Base-by-base conservation (phyloP, 1,139 yeast species). In the Saccharomyces hybrid region DNA sequence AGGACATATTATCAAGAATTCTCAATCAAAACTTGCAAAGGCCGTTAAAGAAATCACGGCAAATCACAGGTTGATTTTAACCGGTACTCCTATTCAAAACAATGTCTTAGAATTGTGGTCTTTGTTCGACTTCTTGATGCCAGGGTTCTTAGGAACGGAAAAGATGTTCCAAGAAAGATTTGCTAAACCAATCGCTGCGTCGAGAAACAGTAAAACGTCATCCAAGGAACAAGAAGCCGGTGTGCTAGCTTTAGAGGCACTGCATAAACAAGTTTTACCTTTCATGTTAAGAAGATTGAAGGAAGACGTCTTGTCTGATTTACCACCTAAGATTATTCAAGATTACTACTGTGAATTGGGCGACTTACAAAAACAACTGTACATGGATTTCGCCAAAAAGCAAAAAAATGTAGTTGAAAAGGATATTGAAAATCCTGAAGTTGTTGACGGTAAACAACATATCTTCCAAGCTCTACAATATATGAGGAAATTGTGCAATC, bases 81-180 rank as follows among this genome's bases (percentile, higher is more conserved):
- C 98, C 0, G 99, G 99, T 64, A 95, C 99, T 0, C 99, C 99
- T 27, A 93, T 95, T 64, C 99, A 95, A 71, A 95, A 95, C 67
- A 93, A 95, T 67, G 99, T 95, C 1, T 78, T 95, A 51, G 99
- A 95, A 69, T 75, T 95, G 58, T 95, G 99, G 99, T 93, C 99
- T 2, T 75, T 95, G 64, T 95, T 95, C 75, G 99, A 95, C 70
- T 95, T 90, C 70, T 77, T 95, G 70, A 95, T 95, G 99, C 99
- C 99, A 1, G 99, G 99, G 1, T 95, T 93, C 69, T 76, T 95
- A 64, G 99, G 99, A 16, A 86, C 96, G 2, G 99, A 95, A 67
- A 93, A 90, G 71, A 80, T 86, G 49, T 95, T 95, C 75, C 95
- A 91, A 64, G 98, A 91, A 60, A 84, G 93, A 62, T 95, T 91